Conservation (phyloP, 2,329 filamentous ascomycete species). For the Endoconidiophora polonica region DNA sequence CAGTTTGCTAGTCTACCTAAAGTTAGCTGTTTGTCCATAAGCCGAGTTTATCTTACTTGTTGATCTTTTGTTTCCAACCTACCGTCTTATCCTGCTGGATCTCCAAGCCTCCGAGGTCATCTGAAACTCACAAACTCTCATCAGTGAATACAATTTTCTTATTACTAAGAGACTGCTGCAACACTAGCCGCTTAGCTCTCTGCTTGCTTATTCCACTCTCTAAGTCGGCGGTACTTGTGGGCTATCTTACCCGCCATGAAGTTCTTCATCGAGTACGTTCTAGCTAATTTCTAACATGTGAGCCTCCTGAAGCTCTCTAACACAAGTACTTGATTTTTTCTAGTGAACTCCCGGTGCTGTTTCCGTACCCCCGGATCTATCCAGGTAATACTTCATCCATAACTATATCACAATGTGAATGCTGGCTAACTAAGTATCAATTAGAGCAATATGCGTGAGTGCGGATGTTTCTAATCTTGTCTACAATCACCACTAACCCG, state of each 20-base stretch:
- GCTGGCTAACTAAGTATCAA: not conserved
- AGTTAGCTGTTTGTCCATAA: too few relatives aligned
- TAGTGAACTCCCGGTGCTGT: constrained; percentile 39
- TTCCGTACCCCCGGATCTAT: constrained; percentile 43
- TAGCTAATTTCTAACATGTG: not conserved
- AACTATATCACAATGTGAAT: not conserved
- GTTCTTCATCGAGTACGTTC: constrained; percentile 33
- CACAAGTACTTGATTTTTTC: not conserved
- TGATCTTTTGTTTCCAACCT: too few relatives aligned
- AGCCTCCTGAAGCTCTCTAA: not conserved
- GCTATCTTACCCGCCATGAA: constrained; percentile 24
- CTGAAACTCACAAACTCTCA: too few relatives aligned
- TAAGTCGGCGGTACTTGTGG: too few relatives aligned
- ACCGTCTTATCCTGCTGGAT: too few relatives aligned
- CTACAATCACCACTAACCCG: not conserved
- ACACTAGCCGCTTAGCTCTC: too few relatives aligned
- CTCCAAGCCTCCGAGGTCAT: too few relatives aligned
- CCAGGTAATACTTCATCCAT: constrained; percentile 26
- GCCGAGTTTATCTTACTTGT: too few relatives aligned
- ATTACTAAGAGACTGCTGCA: too few relatives aligned
- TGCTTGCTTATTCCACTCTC: too few relatives aligned
- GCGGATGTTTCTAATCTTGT: not conserved
- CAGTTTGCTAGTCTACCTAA: too few relatives aligned
- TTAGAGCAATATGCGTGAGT: constrained; percentile 37
- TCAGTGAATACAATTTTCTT: too few relatives aligned